Percentiles rank a stretch among this genome's conserved stretches.
Conservation (phyloP, 495 filamentous ascomycete genomes). For the Ramalina peruviana region DNA sequence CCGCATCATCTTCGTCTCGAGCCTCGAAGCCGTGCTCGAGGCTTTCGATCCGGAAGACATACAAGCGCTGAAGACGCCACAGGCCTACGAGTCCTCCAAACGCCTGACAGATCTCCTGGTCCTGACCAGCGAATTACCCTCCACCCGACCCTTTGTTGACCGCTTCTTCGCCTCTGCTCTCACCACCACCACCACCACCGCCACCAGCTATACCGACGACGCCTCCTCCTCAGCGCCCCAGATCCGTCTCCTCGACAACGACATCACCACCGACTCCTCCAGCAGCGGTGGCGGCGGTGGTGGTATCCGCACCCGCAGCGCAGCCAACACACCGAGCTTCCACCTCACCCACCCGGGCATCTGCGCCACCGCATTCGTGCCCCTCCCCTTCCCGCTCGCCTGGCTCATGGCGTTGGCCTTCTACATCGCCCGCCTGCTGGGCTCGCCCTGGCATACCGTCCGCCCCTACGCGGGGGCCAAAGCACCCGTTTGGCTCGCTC, state of each 20-base stretch:
- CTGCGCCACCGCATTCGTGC: conserved; percentile 65
- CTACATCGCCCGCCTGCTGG: conserved; percentile 61
- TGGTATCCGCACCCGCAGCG: conserved; percentile 1
- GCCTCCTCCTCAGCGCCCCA: neutral
- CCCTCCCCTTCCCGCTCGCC: conserved; percentile 48
- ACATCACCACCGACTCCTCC: conserved; percentile 1
- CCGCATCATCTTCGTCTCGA: conserved; percentile 75
- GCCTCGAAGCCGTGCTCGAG: conserved; percentile 50
- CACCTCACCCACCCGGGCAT: conserved; percentile 83
- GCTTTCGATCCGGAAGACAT: conserved; percentile 54
- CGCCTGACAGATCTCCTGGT: conserved; percentile 71
- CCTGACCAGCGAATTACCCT: conserved; percentile 56
- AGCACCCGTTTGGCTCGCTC: conserved; percentile 64
- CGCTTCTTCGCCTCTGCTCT: conserved; percentile 31
- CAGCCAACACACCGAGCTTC: conserved; percentile 29
- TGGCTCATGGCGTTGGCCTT: conserved; percentile 51
- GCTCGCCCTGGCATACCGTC: conserved; percentile 76
- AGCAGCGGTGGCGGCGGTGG: neutral
- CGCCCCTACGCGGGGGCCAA: conserved; percentile 62
- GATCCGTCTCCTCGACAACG: conserved; percentile 7
- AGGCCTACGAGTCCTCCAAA: conserved; percentile 75
- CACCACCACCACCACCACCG: conserved; percentile 20
- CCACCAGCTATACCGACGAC: neutral
- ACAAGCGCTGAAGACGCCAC: conserved; percentile 47
- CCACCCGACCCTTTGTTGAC: conserved; percentile 40